Conservation (phyloP, 2,329 filamentous ascomycete species). For the Bipolaris sorokiniana region DNA sequence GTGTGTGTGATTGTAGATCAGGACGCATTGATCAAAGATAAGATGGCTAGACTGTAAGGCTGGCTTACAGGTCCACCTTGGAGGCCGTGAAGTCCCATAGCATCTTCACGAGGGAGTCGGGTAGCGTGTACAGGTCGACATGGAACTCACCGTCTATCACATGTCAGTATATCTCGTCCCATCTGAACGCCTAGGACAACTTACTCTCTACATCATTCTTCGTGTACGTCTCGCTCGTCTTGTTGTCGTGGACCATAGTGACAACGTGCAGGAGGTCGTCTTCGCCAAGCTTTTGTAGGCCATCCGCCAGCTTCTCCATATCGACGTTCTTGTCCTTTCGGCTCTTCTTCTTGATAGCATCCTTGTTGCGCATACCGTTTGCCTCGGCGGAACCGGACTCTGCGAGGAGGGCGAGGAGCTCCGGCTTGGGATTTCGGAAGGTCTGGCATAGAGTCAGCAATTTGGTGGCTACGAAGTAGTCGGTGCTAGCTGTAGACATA, state of each 20-base stretch:
- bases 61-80: constrained; percentile 42
- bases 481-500: constrained; percentile 48
- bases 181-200: constrained; percentile 43
- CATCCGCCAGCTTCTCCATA: constrained; percentile 96
- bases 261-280: constrained; percentile 94
- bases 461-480: not conserved
- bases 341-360: constrained; percentile 76
- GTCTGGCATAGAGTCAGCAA: constrained; percentile 51
- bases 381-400: constrained; percentile 79
- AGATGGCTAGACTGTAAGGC: not conserved
- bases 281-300: constrained; percentile 84
- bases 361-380: constrained; percentile 70
- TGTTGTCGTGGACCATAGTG: constrained; percentile 98
- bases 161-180: constrained; percentile 23
- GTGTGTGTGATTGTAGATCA: not conserved
- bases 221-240: constrained; percentile 90
- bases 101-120: constrained; percentile 86
- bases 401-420: constrained; percentile 77
- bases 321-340: constrained; percentile 73
- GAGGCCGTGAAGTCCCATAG: constrained; percentile 82
- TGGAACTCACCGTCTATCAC: constrained; percentile 88
- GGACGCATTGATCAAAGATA: not conserved
- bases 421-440: constrained; percentile 92
- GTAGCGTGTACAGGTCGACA: constrained; percentile 96
- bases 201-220: constrained; percentile 95